Evolutionary conservation across 352 stramenopile genomes (phyloP).

Genomic region (Globisporangium middletonii): DNA sequence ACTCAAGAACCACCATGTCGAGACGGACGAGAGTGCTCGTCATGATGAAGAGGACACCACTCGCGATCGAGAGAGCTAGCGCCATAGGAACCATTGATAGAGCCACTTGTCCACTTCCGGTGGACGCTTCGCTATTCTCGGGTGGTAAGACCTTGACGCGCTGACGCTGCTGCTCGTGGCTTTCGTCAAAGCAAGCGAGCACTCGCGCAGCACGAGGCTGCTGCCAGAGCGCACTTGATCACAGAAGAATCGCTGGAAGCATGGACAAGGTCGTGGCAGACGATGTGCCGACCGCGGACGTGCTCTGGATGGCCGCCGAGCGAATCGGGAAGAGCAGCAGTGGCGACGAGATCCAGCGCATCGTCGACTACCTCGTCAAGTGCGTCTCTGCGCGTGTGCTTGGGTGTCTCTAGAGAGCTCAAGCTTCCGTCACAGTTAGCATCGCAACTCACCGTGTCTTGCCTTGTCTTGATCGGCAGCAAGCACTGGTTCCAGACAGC

Average conservation of each 20-base stretch:
- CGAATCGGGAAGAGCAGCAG: conserved; percentile 44
- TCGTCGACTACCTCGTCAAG: conserved; percentile 60
- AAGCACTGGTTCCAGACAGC: conserved; percentile 69
- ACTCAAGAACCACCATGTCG: conserved; percentile 7
- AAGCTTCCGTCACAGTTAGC: not conserved
- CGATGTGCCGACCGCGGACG: conserved; percentile 25
- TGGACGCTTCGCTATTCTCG: too few relatives aligned
- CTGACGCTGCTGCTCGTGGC: too few relatives aligned
- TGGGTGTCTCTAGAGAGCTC: not conserved
- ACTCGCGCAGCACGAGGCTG: not conserved
- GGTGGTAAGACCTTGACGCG: too few relatives aligned
- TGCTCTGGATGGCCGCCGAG: conserved; percentile 50
- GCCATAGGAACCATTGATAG: not conserved
- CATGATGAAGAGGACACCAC: not conserved
- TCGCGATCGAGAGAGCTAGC: not conserved
- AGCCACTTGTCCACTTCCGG: too few relatives aligned
- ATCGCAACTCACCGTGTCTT: too few relatives aligned
- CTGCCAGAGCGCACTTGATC: too few relatives aligned
- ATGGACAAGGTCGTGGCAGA: conserved; percentile 15
- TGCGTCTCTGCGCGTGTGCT: conserved; percentile 13
- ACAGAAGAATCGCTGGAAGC: not conserved
- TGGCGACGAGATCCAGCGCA: conserved; percentile 37
- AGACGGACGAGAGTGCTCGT: not conserved
- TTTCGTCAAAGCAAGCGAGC: not conserved
- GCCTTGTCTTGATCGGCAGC: conserved; percentile 13